A percentile compares a stretch with the other conserved stretches of the same genome.
phyloP scores from a whole-genome alignment of 2,329 filamentous ascomycete species.

The Aureobasidium sp. region DNA sequence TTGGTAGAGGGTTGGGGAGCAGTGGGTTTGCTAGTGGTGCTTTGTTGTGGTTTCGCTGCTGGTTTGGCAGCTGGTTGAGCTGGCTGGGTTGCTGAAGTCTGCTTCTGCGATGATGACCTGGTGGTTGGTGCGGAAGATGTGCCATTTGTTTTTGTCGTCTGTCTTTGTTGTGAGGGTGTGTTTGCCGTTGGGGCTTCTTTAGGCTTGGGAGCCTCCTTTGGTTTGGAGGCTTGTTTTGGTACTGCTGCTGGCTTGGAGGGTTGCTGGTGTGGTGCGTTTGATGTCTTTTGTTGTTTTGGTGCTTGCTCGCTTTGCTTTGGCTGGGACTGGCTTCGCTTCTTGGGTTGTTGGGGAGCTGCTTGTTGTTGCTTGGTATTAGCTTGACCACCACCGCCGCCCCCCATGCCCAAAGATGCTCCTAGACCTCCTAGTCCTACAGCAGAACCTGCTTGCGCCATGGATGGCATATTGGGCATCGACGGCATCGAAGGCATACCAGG shows the following conservation, averaged over 20 bases:
- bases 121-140: background rate
- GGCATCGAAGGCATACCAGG: slow-evolving; percentile 22
- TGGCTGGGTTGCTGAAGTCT: background rate
- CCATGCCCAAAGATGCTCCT: slow-evolving; percentile 24
- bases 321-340: slow-evolving; percentile 14
- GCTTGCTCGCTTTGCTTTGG: slow-evolving; percentile 16
- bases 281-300: slow-evolving; percentile 10
- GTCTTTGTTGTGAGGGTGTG: slow-evolving; percentile 1
- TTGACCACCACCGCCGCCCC: slow-evolving; percentile 17
- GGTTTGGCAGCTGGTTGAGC: background rate
- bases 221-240: background rate
- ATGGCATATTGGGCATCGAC: slow-evolving; percentile 23
- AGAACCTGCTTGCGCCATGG: slow-evolving; percentile 18
- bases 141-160: background rate
- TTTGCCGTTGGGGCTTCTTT: background rate
- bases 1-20: slow-evolving; percentile 10
- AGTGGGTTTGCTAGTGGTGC: slow-evolving; percentile 15
- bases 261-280: slow-evolving; percentile 9
- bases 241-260: background rate
- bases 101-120: background rate
- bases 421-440: slow-evolving; percentile 25
- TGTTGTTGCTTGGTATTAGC: background rate
- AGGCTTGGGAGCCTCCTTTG: background rate
- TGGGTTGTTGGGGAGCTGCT: slow-evolving; percentile 11
- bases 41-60: slow-evolving; percentile 16